Conservation (phyloP, 306 rosid species). For the Rosa multiflora region DNA sequence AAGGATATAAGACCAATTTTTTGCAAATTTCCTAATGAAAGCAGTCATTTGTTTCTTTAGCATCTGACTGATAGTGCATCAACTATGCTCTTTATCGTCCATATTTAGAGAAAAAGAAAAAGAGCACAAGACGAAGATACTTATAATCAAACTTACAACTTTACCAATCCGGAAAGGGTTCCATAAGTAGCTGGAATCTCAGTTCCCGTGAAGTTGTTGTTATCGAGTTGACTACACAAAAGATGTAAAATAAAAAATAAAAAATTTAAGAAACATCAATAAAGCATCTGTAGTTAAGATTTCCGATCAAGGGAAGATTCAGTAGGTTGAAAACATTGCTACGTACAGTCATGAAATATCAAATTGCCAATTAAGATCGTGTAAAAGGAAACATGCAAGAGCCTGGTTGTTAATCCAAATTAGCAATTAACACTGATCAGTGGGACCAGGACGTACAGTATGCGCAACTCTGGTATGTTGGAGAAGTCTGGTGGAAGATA, state of each 20-base stretch:
- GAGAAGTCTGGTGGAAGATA: slow-evolving; percentile 43
- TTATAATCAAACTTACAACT: slow-evolving; percentile 58
- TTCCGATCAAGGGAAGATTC: neutral
- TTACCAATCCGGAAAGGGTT: slow-evolving; percentile 53
- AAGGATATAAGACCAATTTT: neutral
- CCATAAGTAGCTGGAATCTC: slow-evolving; percentile 65
- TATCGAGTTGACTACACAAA: slow-evolving; percentile 85
- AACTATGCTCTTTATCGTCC: neutral
- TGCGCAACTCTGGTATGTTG: slow-evolving; percentile 15
- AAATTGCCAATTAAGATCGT: neutral
- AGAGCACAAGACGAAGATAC: neutral
- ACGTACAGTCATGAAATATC: neutral
- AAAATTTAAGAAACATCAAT: neutral
- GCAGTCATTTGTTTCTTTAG: neutral
- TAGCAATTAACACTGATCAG: neutral
- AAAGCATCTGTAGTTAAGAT: neutral
- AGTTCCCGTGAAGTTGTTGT: slow-evolving; percentile 69
- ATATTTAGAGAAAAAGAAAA: neutral
- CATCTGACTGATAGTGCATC: neutral
- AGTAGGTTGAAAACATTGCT: neutral
- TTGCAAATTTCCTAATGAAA: neutral
- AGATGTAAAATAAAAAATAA: neutral
- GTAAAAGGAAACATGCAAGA: neutral
- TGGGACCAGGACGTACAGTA: slow-evolving; percentile 34
- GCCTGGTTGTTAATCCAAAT: slow-evolving; percentile 1